These are phyloP conservation scores for Lunasporangiospora selenospora DNA, from an alignment of 192 early-diverging fungal species.

Conservation along the genomic window DNA sequence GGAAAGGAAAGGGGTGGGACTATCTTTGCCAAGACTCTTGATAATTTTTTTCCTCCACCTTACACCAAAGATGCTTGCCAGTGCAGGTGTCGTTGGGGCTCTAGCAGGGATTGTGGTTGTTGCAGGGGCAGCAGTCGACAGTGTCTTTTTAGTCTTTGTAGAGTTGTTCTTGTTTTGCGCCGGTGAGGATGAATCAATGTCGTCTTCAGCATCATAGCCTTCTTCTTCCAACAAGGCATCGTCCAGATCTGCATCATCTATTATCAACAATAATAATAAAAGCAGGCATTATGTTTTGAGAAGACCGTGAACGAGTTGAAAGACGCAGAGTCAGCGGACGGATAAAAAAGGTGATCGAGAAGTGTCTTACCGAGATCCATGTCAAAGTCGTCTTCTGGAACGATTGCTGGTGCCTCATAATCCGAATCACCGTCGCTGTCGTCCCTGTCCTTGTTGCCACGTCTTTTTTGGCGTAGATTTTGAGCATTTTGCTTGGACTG, in stretches of 20 bases:
- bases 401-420: constrained; percentile 27
- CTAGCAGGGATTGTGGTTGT: background rate
- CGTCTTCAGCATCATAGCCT: too few relatives aligned
- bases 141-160: background rate
- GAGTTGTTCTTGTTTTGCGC: background rate
- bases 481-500: too few relatives aligned
- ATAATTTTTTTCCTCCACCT: too few relatives aligned
- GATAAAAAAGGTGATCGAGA: background rate
- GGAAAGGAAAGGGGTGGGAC: too few relatives aligned
- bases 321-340: background rate
- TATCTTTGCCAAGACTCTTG: too few relatives aligned
- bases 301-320: too few relatives aligned
- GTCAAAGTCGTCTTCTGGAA: constrained; percentile 36
- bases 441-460: background rate
- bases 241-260: constrained; percentile 14
- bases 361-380: constrained; percentile 34
- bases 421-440: constrained; percentile 39
- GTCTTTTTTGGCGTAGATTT: constrained; percentile 12
- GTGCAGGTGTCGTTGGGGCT: background rate
- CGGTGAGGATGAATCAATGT: constrained; percentile 11
- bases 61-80: constrained; percentile 26
- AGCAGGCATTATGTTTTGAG: background rate
- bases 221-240: constrained; percentile 15
- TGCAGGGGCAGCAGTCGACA: too few relatives aligned
- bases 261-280: background rate